Conservation (phyloP, 176 grass and related monocot genomes). For the Melocanna baccifera region DNA sequence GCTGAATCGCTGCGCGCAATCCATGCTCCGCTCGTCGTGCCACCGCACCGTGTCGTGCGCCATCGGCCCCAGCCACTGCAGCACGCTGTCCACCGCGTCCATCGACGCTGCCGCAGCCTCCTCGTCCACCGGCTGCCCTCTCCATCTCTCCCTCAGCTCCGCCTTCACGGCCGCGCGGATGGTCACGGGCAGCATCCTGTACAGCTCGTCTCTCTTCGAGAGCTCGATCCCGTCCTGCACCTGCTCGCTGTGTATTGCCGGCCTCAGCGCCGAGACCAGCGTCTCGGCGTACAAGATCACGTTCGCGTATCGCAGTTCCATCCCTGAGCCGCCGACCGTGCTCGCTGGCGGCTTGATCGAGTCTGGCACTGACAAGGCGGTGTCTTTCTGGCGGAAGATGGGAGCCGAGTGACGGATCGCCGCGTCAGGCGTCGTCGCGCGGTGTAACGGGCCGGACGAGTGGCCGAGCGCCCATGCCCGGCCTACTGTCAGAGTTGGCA, state of each 20-base stretch:
- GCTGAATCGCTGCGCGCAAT: constrained; percentile 64
- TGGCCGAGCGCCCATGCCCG: constrained; percentile 8
- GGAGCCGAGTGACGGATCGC: constrained; percentile 62
- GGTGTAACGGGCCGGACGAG: constrained; percentile 52
- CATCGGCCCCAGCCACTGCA: constrained; percentile 70
- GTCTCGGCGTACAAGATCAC: constrained; percentile 51
- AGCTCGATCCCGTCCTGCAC: constrained; percentile 37
- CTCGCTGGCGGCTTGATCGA: constrained; percentile 33
- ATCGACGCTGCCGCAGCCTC: constrained; percentile 39
- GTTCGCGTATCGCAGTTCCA: constrained; percentile 68
- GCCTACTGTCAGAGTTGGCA: constrained; percentile 25
- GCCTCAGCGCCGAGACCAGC: constrained; percentile 37
- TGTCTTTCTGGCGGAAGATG: constrained; percentile 42
- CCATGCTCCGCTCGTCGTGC: constrained; percentile 77
- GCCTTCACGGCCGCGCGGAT: constrained; percentile 56
- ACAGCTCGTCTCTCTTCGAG: constrained; percentile 60
- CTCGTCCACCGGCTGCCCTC: constrained; percentile 38
- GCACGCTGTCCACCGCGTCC: constrained; percentile 35
- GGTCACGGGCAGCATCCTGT: constrained; percentile 66
- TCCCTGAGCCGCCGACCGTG: constrained; percentile 61
- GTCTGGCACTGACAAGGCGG: not conserved
- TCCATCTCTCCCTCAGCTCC: constrained; percentile 57
- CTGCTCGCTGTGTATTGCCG: not conserved
- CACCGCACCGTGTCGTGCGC: constrained; percentile 70
- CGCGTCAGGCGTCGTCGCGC: not conserved